phyloP scores from a whole-genome alignment of 148 eudicot species.

The Heliosperma pusillum region DNA sequence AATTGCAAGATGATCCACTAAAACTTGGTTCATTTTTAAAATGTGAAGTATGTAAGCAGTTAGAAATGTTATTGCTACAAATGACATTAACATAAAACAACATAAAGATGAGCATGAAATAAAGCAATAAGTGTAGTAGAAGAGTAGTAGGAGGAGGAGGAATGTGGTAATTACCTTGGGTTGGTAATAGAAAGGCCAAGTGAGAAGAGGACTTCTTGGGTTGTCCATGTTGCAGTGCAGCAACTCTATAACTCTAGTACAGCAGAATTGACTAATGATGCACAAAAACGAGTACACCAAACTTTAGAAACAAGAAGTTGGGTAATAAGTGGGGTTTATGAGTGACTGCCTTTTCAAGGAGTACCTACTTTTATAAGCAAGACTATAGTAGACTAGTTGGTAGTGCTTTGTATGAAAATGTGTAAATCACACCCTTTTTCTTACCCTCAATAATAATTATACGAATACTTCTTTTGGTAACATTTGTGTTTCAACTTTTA shows the following conservation, averaged over 20 bases:
- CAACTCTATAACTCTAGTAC: no score
- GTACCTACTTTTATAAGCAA: constrained; percentile 18
- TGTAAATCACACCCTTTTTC: background rate
- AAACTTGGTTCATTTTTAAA: background rate
- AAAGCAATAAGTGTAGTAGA: background rate
- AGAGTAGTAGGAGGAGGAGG: background rate
- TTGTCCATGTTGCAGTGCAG: constrained; percentile 24
- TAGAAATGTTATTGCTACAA: no score
- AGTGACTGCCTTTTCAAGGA: background rate
- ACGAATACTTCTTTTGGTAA: background rate
- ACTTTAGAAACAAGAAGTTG: background rate
- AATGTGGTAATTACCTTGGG: constrained; percentile 24
- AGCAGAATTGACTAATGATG: background rate
- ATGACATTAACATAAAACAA: no score
- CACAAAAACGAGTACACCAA: background rate
- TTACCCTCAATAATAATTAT: background rate
- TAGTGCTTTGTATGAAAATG: constrained; percentile 13
- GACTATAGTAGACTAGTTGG: constrained; percentile 8
- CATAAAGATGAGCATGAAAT: no score
- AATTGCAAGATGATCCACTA: no score
- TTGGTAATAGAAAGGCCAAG: constrained; percentile 30
- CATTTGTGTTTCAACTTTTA: background rate
- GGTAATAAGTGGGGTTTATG: constrained; percentile 10
- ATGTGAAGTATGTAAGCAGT: no score
- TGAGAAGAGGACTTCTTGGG: constrained; percentile 23